Evolutionary conservation across 2,329 filamentous ascomycete species (phyloP).

Genomic region (Sphaerostilbella broomeana): DNA sequence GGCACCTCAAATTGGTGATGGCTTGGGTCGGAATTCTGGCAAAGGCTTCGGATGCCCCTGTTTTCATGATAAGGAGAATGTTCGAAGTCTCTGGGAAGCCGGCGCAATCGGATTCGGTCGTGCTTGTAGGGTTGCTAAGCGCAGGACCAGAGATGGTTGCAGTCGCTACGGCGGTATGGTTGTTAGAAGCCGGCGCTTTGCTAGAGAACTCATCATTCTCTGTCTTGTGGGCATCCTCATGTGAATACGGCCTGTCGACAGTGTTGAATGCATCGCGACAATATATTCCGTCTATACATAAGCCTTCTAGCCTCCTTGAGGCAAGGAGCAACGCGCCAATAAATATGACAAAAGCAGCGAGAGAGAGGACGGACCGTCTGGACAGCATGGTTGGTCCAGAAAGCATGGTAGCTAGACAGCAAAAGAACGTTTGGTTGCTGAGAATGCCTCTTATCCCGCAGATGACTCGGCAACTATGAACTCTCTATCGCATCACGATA

Average conservation of each 20-base stretch:
- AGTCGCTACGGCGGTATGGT: background rate
- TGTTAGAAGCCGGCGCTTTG: background rate
- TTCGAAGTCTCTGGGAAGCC: slow-evolving; percentile 39
- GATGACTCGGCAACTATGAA: too few species aligned
- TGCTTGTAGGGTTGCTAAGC: background rate
- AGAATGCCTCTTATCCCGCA: too few species aligned
- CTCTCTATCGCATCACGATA: too few species aligned
- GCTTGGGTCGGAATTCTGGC: slow-evolving; percentile 48
- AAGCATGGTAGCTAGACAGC: slow-evolving; percentile 10
- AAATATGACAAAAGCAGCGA: slow-evolving; percentile 23
- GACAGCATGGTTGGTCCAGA: slow-evolving; percentile 22
- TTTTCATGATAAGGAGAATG: slow-evolving; percentile 49
- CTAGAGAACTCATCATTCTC: background rate
- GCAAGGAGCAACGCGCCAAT: slow-evolving; percentile 28
- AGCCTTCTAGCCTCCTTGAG: slow-evolving; percentile 25
- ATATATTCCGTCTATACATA: slow-evolving; percentile 15
- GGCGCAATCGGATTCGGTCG: slow-evolving; percentile 26
- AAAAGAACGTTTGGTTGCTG: background rate
- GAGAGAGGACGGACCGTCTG: slow-evolving; percentile 22
- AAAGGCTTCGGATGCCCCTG: slow-evolving; percentile 48
- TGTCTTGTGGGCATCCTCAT: background rate
- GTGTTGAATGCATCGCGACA: background rate
- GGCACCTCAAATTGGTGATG: slow-evolving; percentile 44
- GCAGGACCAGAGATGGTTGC: background rate
- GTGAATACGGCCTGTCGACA: background rate